These are phyloP conservation scores for Ormosia emarginata DNA, from an alignment of 306 rosid species.

Conservation along the genomic window DNA sequence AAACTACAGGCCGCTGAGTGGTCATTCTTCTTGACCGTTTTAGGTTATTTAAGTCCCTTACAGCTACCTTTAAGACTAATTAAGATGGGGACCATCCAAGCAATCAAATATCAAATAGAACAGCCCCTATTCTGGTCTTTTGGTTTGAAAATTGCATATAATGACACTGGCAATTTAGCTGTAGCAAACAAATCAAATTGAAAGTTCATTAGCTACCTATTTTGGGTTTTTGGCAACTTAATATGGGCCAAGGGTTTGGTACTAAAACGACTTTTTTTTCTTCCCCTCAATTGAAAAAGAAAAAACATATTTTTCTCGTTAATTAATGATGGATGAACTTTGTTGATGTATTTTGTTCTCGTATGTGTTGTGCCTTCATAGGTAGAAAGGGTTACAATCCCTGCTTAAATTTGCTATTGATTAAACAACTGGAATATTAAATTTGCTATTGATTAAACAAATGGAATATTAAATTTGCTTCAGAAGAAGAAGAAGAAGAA, in stretches of 20 bases:
- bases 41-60: neutral
- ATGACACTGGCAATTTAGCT: slow-evolving; percentile 5
- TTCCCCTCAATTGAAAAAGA: neutral
- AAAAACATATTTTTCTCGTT: neutral
- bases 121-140: neutral
- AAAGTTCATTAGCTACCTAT: neutral
- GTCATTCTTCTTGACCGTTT: neutral
- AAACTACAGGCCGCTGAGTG: neutral
- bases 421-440: neutral
- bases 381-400: neutral
- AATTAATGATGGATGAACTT: slow-evolving; percentile 5
- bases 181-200: neutral
- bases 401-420: neutral
- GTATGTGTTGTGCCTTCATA: neutral
- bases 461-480: neutral
- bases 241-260: neutral
- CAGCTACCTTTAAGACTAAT: neutral
- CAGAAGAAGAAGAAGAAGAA: neutral
- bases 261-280: neutral
- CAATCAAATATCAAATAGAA: slow-evolving; percentile 14
- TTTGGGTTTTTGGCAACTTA: neutral
- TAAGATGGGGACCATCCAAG: slow-evolving; percentile 31
- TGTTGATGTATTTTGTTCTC: neutral
- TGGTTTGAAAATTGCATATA: slow-evolving; percentile 16
- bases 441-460: neutral